A percentile compares a stretch with the other conserved stretches of the same genome.
These are phyloP conservation scores for Pseudogymnoascus sp. DNA, from an alignment of 2,329 filamentous ascomycete genomes.

Conservation along the genomic window DNA sequence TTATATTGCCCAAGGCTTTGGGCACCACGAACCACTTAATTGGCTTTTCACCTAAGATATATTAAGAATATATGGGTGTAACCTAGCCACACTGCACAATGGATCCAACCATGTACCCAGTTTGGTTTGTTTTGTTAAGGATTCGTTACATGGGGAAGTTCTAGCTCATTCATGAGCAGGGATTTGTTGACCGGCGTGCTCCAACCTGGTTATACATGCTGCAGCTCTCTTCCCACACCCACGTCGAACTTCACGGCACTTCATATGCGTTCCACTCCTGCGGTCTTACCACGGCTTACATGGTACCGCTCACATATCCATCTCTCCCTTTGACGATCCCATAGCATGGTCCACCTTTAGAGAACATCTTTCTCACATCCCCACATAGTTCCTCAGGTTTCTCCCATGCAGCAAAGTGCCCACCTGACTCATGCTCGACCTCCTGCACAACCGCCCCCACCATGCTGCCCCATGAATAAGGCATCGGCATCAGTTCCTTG, in stretches of 20 bases:
- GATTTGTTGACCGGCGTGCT: not conserved
- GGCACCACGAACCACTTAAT: not conserved
- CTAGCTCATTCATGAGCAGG: not conserved
- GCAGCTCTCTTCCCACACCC: not conserved
- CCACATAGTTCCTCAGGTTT: slow-evolving; percentile 42
- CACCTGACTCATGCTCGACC: slow-evolving; percentile 27
- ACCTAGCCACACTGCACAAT: not conserved
- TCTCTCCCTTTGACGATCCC: slow-evolving; percentile 17
- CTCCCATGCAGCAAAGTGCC: slow-evolving; percentile 54
- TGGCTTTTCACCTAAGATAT: not conserved
- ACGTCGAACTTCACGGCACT: not conserved
- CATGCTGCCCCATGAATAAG: slow-evolving; percentile 48
- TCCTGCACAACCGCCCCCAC: slow-evolving; percentile 54
- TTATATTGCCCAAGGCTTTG: not conserved
- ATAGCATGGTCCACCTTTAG: slow-evolving; percentile 36
- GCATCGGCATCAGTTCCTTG: slow-evolving; percentile 46
- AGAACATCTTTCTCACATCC: slow-evolving; percentile 51
- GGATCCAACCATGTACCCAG: not conserved
- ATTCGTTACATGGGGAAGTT: not conserved
- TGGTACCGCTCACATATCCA: slow-evolving; percentile 10
- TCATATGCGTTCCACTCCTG: not conserved
- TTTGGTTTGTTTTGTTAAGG: not conserved
- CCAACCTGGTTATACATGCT: not conserved
- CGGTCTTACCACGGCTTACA: not conserved
- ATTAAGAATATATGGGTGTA: not conserved